Evolutionary conservation across 2,329 filamentous ascomycete species (phyloP).

Genomic region (Purpureocillium lavendulum): DNA sequence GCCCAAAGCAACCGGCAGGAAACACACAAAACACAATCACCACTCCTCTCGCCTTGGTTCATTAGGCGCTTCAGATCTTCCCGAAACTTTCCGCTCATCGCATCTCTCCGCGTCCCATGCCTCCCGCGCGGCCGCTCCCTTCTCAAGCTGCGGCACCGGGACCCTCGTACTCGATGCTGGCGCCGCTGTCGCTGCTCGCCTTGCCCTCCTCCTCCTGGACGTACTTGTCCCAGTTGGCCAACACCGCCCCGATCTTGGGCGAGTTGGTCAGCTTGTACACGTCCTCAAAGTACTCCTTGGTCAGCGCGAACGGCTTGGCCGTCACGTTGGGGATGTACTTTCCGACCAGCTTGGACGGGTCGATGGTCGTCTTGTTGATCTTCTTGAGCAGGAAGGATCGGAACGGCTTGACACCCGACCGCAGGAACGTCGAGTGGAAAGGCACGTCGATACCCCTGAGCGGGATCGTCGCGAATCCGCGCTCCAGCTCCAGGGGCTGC

Average conservation of each 20-base stretch:
- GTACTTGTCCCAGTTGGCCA: constrained; percentile 83
- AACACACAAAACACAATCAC: neutral
- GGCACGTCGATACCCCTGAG: constrained; percentile 96
- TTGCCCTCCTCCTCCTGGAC: constrained; percentile 37
- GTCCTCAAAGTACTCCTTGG: constrained; percentile 99
- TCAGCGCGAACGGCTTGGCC: constrained; percentile 87
- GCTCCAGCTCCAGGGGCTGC: constrained; percentile 78
- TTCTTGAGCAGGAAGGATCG: constrained; percentile 97
- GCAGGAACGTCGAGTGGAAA: constrained; percentile 97
- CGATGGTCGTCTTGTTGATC: constrained; percentile 98
- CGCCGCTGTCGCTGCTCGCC: constrained; percentile 28
- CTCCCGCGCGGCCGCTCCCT: constrained; percentile 14
- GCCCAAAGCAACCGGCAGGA: too few relatives aligned
- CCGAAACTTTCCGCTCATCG: constrained; percentile 1
- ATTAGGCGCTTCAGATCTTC: neutral
- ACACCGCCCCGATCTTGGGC: constrained; percentile 64
- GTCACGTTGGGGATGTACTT: constrained; percentile 99
- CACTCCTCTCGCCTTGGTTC: neutral
- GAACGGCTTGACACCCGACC: constrained; percentile 98
- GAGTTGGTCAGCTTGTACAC: constrained; percentile 91
- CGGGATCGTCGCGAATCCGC: constrained; percentile 94
- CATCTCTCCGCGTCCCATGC: too few relatives aligned
- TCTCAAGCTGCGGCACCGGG: constrained; percentile 30
- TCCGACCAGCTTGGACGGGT: constrained; percentile 90
- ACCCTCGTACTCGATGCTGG: constrained; percentile 32